Evolutionary conservation across 208 protist genomes (phyloP), one percentile per base, ranked within the genome.

Genomic region (Crithidia acanthocephali): DNA sequence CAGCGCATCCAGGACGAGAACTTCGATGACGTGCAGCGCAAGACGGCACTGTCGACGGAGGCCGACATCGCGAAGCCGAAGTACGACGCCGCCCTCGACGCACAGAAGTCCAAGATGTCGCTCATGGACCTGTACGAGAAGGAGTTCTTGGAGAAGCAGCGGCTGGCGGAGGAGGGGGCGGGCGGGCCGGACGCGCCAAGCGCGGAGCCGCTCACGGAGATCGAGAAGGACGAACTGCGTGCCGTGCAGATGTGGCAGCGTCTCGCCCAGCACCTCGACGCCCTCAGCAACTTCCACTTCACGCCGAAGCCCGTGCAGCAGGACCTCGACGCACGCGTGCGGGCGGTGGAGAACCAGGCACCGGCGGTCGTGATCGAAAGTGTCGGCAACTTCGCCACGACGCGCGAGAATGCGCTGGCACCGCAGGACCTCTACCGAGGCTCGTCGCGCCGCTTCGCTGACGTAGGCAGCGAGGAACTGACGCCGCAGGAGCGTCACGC

Each of bases 101-200:
- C 93, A 48, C 76, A 94, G 79, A 95, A 97, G 86, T 95, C 90
- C 15, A 92, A 93, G 79, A 79, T 96, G 48, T 94, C 88, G 5
- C 74, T 97, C 37, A 95, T 95, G 87, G 93, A 97, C 66, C 76
- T 97, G 18, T 96, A 97, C 80, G 93, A 97, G 81, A 96, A 95
- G 83, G 90, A 97, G 55, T 97, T 84, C 66, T 68, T 96, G 35
- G 89, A 94, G 63, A 91, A 89, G 60, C 72, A 80, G 76, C 80
- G 85, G 23, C 65, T 75, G 53, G 86, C 85, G 8, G 87, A 93
- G 62, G 90, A 92, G 67, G 79, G 64, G 2, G 74, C 65, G 2
- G 79, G 65, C 32, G 85, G 77, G 27, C 60, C 51, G 15, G 79
- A 72, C 3, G 76, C 70, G 0, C 67, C 74, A 7, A 81, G 77